Evolutionary conservation across 257 asterid species (phyloP), one percentile per base, ranked within the genome.

Genomic region (Cordia subcordata): DNA sequence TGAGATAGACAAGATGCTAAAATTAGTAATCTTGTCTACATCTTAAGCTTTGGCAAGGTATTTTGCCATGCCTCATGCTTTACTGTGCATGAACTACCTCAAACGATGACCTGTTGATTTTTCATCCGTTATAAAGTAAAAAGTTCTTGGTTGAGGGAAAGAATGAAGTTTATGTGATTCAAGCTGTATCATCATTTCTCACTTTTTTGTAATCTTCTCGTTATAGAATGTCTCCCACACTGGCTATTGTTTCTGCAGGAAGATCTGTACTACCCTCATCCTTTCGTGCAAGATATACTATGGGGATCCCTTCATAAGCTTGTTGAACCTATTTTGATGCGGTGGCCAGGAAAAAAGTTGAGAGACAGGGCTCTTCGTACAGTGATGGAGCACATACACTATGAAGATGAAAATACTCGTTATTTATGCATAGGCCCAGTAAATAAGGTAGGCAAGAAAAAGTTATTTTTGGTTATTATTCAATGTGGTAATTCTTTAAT

Each of bases 371-470:
- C 95, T 61, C 79, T 92, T 50, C 65, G 73, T 50, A 78, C 80
- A 23, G 94, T 73, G 61, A 88, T 92, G 85, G 93, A 85, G 78
- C 98, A 92, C 69, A 73, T 92, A 76, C 98, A 92, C 71, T 92
- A 92, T 58, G 98, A 92, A 81, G 98, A 92, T 76, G 96, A 88
- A 79, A 92, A 88, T 71, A 92, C 98, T 51, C 95, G 96, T 51
- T 92, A 92, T 60, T 8, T 86, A 68, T 92, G 98, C 86, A 88
- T 92, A 61, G 96, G 95, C 51, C 95, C 96, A 47, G 96, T 92
- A 63, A 92, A 88, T 85, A 92, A 92, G 98, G 98, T 92, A 63
- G 46, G 65, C 57, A 64, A 27, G 35, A 42, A 42, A 57, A 67
- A 52, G 23, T 23, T 39, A 21, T 64, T n/a, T 55, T 45, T 54